Conservation (phyloP, 805 yeast species). For the Spathaspora arborariae region DNA sequence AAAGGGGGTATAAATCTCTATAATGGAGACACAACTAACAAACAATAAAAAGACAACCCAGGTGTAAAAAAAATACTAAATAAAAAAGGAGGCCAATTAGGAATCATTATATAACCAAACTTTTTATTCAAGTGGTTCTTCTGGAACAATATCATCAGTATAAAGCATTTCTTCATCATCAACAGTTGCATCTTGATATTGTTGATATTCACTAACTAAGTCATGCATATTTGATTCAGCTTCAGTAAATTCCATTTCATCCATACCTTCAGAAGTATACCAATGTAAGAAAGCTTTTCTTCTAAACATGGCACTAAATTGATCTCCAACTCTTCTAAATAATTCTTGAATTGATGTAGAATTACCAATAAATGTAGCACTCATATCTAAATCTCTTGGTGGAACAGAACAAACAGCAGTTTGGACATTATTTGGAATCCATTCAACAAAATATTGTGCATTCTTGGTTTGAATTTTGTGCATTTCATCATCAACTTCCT, state of each 20-base stretch:
- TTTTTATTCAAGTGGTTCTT: slow-evolving; percentile 43
- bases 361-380: slow-evolving; percentile 92
- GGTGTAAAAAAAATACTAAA: neutral
- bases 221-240: slow-evolving; percentile 91
- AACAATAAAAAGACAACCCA: neutral
- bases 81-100: slow-evolving; percentile 1
- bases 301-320: slow-evolving; percentile 87
- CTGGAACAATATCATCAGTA: slow-evolving; percentile 61
- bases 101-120: slow-evolving; percentile 1
- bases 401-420: slow-evolving; percentile 91
- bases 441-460: slow-evolving; percentile 82
- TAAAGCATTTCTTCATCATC: slow-evolving; percentile 69
- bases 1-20: neutral
- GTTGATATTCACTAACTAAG: slow-evolving; percentile 83
- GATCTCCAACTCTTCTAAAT: slow-evolving; percentile 84
- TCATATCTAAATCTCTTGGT: slow-evolving; percentile 79
- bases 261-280: slow-evolving; percentile 97
- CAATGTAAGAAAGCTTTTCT: slow-evolving; percentile 95
- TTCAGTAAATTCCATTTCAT: slow-evolving; percentile 88
- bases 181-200: slow-evolving; percentile 79
- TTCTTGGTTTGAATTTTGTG: slow-evolving; percentile 77
- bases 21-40: neutral
- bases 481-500: slow-evolving; percentile 95
- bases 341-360: slow-evolving; percentile 90
- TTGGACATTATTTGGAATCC: slow-evolving; percentile 96